Conservation (phyloP, 352 stramenopile species). For the Phytophthora constricta region DNA sequence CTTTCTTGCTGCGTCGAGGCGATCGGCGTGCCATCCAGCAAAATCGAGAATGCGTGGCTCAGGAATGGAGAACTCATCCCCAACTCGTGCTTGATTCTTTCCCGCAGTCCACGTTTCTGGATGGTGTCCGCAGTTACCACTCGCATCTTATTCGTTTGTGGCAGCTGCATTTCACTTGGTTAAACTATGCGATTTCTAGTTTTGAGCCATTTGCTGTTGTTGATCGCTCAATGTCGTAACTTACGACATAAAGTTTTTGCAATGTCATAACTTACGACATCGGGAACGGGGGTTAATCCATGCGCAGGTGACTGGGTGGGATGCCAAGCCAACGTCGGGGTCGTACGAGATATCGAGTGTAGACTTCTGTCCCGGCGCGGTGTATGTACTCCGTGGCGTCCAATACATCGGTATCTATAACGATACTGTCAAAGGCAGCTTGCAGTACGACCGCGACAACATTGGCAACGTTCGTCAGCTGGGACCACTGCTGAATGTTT, state of each 20-base stretch:
- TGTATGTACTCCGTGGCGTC: too few relatives aligned
- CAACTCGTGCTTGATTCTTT: background rate
- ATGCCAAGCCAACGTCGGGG: too few relatives aligned
- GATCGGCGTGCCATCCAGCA: slow-evolving; percentile 7
- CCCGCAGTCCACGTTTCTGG: slow-evolving; percentile 1
- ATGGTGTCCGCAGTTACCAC: slow-evolving; percentile 13
- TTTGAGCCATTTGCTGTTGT: slow-evolving; percentile 20
- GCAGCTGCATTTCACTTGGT: slow-evolving; percentile 16
- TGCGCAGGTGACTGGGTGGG: too few relatives aligned
- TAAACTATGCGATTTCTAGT: slow-evolving; percentile 16
- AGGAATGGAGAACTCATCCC: background rate
- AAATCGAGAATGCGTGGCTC: slow-evolving; percentile 20
- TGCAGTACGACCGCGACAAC: too few relatives aligned
- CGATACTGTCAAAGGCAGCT: too few relatives aligned
- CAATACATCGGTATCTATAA: too few relatives aligned
- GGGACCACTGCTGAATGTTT: too few relatives aligned
- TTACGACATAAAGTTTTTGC: slow-evolving; percentile 7
- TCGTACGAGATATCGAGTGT: too few relatives aligned
- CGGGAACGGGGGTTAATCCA: slow-evolving; percentile 17
- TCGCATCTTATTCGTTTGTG: slow-evolving; percentile 6
- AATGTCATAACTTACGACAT: slow-evolving; percentile 5
- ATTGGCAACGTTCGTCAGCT: too few relatives aligned
- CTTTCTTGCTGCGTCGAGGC: background rate
- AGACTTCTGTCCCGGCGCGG: too few relatives aligned
- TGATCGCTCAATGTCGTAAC: slow-evolving; percentile 19